Conservation (phyloP, 192 early-diverging fungal species). For the Linnemannia hyalina region DNA sequence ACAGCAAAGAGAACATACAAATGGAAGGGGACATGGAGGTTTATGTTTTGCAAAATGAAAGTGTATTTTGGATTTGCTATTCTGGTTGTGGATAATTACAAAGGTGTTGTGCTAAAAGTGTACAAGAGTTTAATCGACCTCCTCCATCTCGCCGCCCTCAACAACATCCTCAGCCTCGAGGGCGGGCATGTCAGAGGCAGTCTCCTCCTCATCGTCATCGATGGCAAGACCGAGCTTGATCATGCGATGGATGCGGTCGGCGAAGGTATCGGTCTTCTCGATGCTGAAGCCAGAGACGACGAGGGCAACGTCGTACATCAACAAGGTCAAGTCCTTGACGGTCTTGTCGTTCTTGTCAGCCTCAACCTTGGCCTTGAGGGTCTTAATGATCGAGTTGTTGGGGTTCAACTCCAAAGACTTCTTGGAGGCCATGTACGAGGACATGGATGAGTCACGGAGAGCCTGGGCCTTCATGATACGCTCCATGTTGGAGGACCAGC, state of each 20-base stretch:
- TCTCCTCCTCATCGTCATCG: slow-evolving; percentile 83
- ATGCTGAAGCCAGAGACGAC: slow-evolving; percentile 98
- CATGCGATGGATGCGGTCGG: slow-evolving; percentile 98
- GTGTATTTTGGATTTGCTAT: slow-evolving; percentile 7
- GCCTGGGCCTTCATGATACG: slow-evolving; percentile 99
- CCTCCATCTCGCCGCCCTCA: slow-evolving; percentile 57
- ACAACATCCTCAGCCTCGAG: slow-evolving; percentile 59
- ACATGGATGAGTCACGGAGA: slow-evolving; percentile 98
- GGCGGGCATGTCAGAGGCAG: slow-evolving; percentile 54
- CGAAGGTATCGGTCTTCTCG: slow-evolving; percentile 94
- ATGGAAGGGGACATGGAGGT: neutral
- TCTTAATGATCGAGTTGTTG: slow-evolving; percentile 93
- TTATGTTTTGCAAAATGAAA: neutral
- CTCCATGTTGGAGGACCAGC: slow-evolving; percentile 99
- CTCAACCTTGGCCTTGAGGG: slow-evolving; percentile 92
- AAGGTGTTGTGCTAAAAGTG: slow-evolving; percentile 2
- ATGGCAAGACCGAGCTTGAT: slow-evolving; percentile 98
- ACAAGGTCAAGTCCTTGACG: slow-evolving; percentile 95
- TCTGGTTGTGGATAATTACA: slow-evolving; percentile 12
- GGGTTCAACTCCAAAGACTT: slow-evolving; percentile 99
- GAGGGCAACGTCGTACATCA: slow-evolving; percentile 96
- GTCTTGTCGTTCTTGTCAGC: slow-evolving; percentile 99
- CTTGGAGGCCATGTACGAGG: slow-evolving; percentile 99
- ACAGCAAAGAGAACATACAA: neutral
- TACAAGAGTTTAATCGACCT: slow-evolving; percentile 53